Evolutionary conservation across 1,284 basidiomycete species (phyloP).

Genomic region (Microstroma glucosiphilum): DNA sequence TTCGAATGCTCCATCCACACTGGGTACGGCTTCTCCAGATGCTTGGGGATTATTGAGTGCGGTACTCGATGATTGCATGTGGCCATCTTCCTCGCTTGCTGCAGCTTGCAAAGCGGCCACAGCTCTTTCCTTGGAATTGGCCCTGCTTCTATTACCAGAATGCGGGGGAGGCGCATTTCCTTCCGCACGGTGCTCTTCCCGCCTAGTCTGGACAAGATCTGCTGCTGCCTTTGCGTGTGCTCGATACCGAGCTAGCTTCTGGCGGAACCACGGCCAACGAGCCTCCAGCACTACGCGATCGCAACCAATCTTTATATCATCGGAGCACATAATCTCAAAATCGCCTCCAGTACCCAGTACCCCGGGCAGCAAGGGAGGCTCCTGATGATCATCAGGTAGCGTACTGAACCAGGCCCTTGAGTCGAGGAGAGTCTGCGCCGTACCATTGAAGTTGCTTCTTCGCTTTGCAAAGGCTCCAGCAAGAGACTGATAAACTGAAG

Average conservation of each 20-base stretch:
- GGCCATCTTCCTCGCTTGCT: not conserved
- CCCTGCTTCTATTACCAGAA: constrained; percentile 23
- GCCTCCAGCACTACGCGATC: constrained; percentile 74
- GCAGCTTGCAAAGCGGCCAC: not conserved
- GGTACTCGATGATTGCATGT: not conserved
- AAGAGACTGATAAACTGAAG: not conserved
- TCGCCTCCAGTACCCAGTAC: constrained; percentile 55
- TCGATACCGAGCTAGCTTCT: constrained; percentile 53
- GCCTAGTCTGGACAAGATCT: constrained; percentile 7
- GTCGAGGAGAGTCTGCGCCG: not conserved
- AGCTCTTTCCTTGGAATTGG: constrained; percentile 12
- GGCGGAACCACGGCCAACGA: constrained; percentile 88
- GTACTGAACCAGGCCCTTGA: constrained; percentile 2
- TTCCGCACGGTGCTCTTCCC: constrained; percentile 6
- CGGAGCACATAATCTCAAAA: constrained; percentile 84
- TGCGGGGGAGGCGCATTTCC: not conserved
- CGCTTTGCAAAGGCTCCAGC: not conserved
- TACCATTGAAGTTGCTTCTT: not conserved
- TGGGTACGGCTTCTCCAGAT: not conserved
- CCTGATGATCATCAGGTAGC: not conserved
- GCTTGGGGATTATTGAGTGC: not conserved
- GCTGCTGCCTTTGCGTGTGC: constrained; percentile 13
- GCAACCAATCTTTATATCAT: constrained; percentile 73
- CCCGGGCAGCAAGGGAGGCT: not conserved
- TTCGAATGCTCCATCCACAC: not conserved